phyloP scores from a whole-genome alignment of 2,329 filamentous ascomycete species.

The Alternaria longipes region DNA sequence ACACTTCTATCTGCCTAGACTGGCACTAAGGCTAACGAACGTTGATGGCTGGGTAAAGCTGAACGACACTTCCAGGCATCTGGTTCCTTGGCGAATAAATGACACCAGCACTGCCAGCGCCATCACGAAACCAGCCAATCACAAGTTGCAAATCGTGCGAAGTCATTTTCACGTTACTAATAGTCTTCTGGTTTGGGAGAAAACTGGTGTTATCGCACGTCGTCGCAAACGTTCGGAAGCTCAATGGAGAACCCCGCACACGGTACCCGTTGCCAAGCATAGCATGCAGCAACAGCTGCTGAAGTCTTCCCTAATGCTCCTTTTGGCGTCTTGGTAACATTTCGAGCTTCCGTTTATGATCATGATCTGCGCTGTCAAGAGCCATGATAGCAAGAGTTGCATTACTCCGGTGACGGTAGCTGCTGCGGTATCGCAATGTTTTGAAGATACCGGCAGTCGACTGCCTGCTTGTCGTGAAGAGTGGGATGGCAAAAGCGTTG shows the following conservation, averaged over 20 bases:
- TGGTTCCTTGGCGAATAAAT: neutral
- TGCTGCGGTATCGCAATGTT: conserved; percentile 5
- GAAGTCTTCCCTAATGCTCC: conserved; percentile 7
- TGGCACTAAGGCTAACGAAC: neutral
- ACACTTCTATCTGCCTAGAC: neutral
- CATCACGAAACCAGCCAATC: neutral
- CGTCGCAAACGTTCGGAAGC: neutral
- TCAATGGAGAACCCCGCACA: conserved; percentile 14
- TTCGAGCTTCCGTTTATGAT: conserved; percentile 32
- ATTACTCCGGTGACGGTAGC: conserved; percentile 20
- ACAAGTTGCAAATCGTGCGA: neutral
- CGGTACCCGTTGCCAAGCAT: conserved; percentile 22
- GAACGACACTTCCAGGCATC: neutral
- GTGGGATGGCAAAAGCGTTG: conserved; percentile 15
- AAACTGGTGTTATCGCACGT: neutral
- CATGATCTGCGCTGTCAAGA: conserved; percentile 17
- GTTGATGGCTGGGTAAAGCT: neutral
- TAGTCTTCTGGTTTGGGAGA: neutral
- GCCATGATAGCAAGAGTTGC: conserved; percentile 7
- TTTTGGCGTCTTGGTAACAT: conserved; percentile 26
- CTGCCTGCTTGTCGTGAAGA: conserved; percentile 7
- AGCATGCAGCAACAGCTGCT: conserved; percentile 7
- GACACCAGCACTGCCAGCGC: neutral
- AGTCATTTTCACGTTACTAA: neutral
- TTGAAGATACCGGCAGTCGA: conserved; percentile 23